phyloP scores from a whole-genome alignment of 345 rosid species.

The Brassica juncea region DNA sequence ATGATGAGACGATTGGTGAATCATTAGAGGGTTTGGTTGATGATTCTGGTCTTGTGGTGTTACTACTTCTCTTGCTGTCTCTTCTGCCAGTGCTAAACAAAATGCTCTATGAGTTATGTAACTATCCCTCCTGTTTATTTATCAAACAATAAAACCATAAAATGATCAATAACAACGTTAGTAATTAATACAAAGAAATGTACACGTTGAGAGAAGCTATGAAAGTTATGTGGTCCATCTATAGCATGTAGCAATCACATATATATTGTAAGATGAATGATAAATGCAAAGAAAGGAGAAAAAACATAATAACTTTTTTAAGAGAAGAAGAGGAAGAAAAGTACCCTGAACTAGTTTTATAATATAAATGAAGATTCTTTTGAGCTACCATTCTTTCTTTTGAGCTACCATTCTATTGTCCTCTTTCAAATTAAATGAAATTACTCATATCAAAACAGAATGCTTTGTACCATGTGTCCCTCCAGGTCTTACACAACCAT shows the following conservation, averaged over 20 bases:
- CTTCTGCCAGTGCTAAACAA: conserved; percentile 91
- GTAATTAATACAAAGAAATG: not conserved
- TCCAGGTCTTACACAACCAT: conserved; percentile 26
- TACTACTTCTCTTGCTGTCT: conserved; percentile 63
- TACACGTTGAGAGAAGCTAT: conserved; percentile 12
- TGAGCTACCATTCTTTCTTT: conserved; percentile 40
- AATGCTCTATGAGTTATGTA: conserved; percentile 92
- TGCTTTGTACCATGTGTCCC: conserved; percentile 41
- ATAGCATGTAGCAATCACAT: conserved; percentile 32
- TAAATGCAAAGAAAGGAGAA: conserved; percentile 20
- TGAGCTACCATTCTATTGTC: conserved; percentile 40
- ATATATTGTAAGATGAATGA: conserved; percentile 20
- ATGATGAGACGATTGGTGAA: conserved; percentile 19
- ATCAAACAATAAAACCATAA: conserved; percentile 32
- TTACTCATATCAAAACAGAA: conserved; percentile 39
- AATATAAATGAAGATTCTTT: conserved; percentile 46
- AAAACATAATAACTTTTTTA: not conserved
- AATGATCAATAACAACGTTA: not conserved
- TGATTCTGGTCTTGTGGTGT: conserved; percentile 30
- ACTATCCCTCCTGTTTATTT: conserved; percentile 81
- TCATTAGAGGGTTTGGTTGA: conserved; percentile 32
- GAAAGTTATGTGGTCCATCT: conserved; percentile 35
- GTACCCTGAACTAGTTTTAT: conserved; percentile 38
- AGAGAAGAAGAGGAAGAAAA: not conserved
- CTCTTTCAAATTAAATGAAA: conserved; percentile 40